These are phyloP conservation scores for Artemisia tridentata DNA, from an alignment of 129 eudicot species.

Conservation along the genomic window DNA sequence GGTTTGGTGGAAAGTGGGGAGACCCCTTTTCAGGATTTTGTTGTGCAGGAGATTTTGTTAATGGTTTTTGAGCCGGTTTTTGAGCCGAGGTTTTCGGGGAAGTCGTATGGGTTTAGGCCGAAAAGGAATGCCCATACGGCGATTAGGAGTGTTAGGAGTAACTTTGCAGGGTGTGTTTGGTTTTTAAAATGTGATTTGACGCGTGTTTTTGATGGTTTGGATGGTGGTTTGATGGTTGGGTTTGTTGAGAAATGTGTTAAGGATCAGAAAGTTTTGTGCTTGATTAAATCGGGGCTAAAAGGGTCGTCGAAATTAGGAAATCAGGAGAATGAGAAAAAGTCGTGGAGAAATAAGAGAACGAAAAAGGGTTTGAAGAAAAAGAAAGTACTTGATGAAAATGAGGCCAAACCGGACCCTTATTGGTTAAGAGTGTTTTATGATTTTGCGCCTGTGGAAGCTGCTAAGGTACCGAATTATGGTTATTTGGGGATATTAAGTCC, in stretches of 20 bases:
- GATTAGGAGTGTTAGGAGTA: conserved; percentile 80
- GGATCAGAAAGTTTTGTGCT: conserved; percentile 70
- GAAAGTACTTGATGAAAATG: conserved; percentile 68
- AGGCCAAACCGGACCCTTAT: conserved; percentile 96
- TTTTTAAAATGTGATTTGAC: conserved; percentile 78
- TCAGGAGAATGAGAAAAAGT: conserved; percentile 11
- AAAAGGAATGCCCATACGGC: conserved; percentile 76
- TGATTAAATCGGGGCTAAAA: conserved; percentile 62
- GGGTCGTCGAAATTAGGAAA: conserved; percentile 20
- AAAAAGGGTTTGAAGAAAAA: conserved; percentile 58
- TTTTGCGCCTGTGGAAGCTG: conserved; percentile 93
- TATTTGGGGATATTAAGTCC: conserved; percentile 93
- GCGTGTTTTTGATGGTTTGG: conserved; percentile 47
- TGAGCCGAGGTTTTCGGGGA: conserved; percentile 72
- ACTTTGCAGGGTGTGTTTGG: conserved; percentile 94
- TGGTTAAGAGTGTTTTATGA: conserved; percentile 82
- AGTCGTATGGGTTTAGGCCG: conserved; percentile 87
- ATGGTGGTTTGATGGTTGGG: conserved; percentile 45
- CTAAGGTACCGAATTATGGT: conserved; percentile 75
- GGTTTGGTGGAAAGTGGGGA: conserved; percentile 36
- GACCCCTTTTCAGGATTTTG: conserved; percentile 69
- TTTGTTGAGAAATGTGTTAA: conserved; percentile 60
- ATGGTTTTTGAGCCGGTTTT: conserved; percentile 85
- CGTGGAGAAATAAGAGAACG: conserved; percentile 36
- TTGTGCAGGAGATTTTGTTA: conserved; percentile 79